Evolutionary conservation across 169 alveolate genomes (phyloP).

Genomic region (Cytauxzoon felis): DNA sequence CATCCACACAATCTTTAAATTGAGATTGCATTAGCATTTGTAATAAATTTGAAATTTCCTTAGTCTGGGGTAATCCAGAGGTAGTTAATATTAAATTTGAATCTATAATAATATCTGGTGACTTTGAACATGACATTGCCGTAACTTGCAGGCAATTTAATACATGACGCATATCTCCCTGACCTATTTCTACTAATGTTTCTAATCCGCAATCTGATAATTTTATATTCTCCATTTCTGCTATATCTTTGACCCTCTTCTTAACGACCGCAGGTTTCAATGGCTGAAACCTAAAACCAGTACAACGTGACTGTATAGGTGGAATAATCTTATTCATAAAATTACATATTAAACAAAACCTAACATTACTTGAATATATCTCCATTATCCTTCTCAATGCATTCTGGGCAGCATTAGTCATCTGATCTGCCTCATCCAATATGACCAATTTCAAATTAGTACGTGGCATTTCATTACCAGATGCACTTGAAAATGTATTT

Average conservation of each 20-base stretch:
- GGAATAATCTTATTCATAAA: constrained; percentile 94
- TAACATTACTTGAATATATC: constrained; percentile 90
- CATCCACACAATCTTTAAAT: constrained; percentile 76
- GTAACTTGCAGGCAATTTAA: constrained; percentile 91
- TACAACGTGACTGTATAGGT: constrained; percentile 96
- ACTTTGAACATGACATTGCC: constrained; percentile 64
- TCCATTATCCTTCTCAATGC: constrained; percentile 98
- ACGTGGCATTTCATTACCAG: constrained; percentile 46
- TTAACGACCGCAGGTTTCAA: constrained; percentile 76
- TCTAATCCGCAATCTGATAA: constrained; percentile 81
- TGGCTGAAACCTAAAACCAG: constrained; percentile 92
- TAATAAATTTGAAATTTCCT: constrained; percentile 76
- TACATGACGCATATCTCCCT: constrained; percentile 98
- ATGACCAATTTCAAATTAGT: constrained; percentile 85
- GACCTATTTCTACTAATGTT: constrained; percentile 86
- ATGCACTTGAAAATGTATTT: constrained; percentile 59
- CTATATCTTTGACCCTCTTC: constrained; percentile 81
- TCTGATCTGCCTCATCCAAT: constrained; percentile 97
- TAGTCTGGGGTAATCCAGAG: constrained; percentile 86
- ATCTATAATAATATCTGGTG: constrained; percentile 66
- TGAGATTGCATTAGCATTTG: constrained; percentile 67
- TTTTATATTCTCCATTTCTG: constrained; percentile 79
- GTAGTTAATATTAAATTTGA: constrained; percentile 77
- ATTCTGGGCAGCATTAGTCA: constrained; percentile 96
- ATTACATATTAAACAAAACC: constrained; percentile 96